Evolutionary conservation across 805 yeast genomes (phyloP), one percentile per base, ranked within the genome.

Genomic region (Brettanomyces naardenensis): DNA sequence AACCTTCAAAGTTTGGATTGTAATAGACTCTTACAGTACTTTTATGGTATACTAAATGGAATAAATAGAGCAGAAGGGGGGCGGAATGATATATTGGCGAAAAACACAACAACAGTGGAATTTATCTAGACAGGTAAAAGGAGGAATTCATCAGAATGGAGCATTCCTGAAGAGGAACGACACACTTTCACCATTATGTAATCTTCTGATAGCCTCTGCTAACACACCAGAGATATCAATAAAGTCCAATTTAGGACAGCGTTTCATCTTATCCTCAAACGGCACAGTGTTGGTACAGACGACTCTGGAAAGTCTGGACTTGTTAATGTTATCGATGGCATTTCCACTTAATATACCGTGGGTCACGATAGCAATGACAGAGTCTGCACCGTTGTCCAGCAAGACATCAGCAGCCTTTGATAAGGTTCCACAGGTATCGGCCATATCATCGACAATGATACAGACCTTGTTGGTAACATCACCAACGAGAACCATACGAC

Each of bases 371-470:
- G 97, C 95, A 45, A 90, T 75, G 19, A 92, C 97, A 44, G 76
- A 73, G 42, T 74, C 69, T 3, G 98, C 97, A 22, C 88, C 85
- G 47, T 86, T 78, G 18, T 74, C 79, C 46, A 88, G 64, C 43
- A 90, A 66, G 5, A 89, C 78, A 44, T 90, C 95, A 9, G 95
- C 90, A 1, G 97, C 97, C 61, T 90, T 90, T 45, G 86, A 92
- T 47, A 90, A 67, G 2, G 98, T 90, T 29, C 98, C 97, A 64
- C 97, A 90, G 4, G 98, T 90, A 56, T 90, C 98, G 28, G 97
- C 97, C 94, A 90, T 92, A 58, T 90, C 98, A 60, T 90, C 98
- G 25, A 90, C 85, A 44, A 90, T 66, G 19, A 92, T 69, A 62
- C 97, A 89, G 4, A 80, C 73, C 59, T 85, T 87, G 42, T 78